These are phyloP conservation scores for Fraxinus latifolia DNA, from an alignment of 305 asterid genomes.

Conservation along the genomic window DNA sequence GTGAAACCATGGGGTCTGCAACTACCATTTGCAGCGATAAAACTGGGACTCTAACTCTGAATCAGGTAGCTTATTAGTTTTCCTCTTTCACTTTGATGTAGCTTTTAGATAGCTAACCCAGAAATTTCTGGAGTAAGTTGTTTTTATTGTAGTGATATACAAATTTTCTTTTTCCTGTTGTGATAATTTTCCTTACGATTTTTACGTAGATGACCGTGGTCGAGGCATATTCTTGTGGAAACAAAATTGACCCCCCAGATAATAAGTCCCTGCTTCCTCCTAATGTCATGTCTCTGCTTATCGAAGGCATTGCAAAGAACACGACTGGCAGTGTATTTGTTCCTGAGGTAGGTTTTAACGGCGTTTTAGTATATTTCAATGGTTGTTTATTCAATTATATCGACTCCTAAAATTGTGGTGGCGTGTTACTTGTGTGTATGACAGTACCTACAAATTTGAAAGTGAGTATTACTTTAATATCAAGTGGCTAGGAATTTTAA, in stretches of 20 bases:
- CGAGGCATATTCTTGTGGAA: slow-evolving; percentile 60
- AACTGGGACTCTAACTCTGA: slow-evolving; percentile 92
- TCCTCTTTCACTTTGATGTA: slow-evolving; percentile 20
- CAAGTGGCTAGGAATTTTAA: neutral
- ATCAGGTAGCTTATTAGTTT: slow-evolving; percentile 51
- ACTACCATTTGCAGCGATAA: slow-evolving; percentile 97
- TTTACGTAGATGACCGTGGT: slow-evolving; percentile 82
- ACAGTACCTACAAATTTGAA: neutral
- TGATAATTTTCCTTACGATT: slow-evolving; percentile 10
- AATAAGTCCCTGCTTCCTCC: slow-evolving; percentile 54
- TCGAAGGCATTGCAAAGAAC: slow-evolving; percentile 83
- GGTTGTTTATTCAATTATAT: slow-evolving; percentile 4
- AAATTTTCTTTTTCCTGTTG: slow-evolving; percentile 11
- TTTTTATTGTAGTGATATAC: slow-evolving; percentile 22
- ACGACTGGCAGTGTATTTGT: slow-evolving; percentile 85
- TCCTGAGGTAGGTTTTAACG: slow-evolving; percentile 63
- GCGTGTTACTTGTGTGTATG: neutral
- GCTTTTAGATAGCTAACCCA: neutral
- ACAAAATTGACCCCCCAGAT: slow-evolving; percentile 59
- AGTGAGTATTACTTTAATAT: neutral
- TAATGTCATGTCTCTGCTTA: slow-evolving; percentile 48
- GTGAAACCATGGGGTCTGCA: slow-evolving; percentile 99
- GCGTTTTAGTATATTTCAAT: neutral
- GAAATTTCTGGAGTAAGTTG: neutral
- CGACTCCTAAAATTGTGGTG: neutral